These are phyloP conservation scores for Mucor racemosus DNA, from an alignment of 371 early-diverging fungal species.

Conservation along the genomic window DNA sequence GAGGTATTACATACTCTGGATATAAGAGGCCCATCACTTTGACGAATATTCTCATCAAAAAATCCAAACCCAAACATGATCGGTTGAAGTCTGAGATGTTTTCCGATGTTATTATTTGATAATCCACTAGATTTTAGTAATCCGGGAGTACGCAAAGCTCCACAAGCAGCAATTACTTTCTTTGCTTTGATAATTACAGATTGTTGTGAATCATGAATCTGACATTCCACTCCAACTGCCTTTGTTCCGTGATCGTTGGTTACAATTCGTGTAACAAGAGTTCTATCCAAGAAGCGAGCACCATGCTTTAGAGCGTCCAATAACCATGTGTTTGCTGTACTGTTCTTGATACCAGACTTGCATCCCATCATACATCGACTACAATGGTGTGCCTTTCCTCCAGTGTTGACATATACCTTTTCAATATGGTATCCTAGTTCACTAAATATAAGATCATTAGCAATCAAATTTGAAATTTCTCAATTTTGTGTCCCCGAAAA, in stretches of 20 bases:
- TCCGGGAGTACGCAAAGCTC: slow-evolving; percentile 69
- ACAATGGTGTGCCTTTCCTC: slow-evolving; percentile 64
- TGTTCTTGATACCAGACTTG: slow-evolving; percentile 70
- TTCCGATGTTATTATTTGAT: slow-evolving; percentile 69
- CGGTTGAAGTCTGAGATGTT: slow-evolving; percentile 56
- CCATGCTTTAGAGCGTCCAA: slow-evolving; percentile 66
- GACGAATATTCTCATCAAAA: slow-evolving; percentile 53
- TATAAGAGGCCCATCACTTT: slow-evolving; percentile 64
- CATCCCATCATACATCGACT: slow-evolving; percentile 73
- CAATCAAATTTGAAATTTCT: not conserved
- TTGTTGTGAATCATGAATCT: slow-evolving; percentile 11
- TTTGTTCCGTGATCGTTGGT: slow-evolving; percentile 43
- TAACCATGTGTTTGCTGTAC: slow-evolving; percentile 68
- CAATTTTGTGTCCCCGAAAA: too few species aligned
- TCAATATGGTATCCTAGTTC: slow-evolving; percentile 64
- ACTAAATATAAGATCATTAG: slow-evolving; percentile 19
- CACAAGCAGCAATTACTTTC: slow-evolving; percentile 65
- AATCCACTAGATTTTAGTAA: slow-evolving; percentile 67
- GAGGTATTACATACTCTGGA: slow-evolving; percentile 33
- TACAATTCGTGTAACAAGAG: slow-evolving; percentile 58
- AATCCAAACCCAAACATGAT: slow-evolving; percentile 38
- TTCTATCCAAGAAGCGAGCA: slow-evolving; percentile 61
- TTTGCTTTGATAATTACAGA: slow-evolving; percentile 35
- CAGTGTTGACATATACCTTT: slow-evolving; percentile 72
- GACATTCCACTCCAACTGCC: slow-evolving; percentile 56